Percentiles rank a stretch among this genome's conserved stretches.
Evolutionary conservation across 2,329 filamentous ascomycete species (phyloP).

Genomic region (Didymella sp.): DNA sequence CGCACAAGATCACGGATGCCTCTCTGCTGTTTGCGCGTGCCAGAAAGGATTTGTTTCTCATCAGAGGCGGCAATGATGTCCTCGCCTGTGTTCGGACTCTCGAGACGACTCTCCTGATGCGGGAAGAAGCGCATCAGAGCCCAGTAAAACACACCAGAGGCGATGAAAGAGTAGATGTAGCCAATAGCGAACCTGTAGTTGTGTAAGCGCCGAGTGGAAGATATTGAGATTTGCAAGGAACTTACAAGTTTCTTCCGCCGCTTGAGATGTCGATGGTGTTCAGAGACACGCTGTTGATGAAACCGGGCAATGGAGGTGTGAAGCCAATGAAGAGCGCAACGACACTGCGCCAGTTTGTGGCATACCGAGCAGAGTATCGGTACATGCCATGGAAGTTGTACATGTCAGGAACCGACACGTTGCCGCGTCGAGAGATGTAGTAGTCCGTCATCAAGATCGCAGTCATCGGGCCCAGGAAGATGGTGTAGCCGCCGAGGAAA

Average conservation of each 20-base stretch:
- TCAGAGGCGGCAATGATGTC: conserved; percentile 56
- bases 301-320: conserved; percentile 33
- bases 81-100: conserved; percentile 73
- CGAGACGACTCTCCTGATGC: conserved; percentile 86
- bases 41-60: conserved; percentile 27
- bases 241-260: conserved; percentile 38
- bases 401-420: conserved; percentile 34
- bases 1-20: conserved; percentile 9
- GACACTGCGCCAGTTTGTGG: conserved; percentile 35
- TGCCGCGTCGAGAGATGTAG: conserved; percentile 32
- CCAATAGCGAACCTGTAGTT: conserved; percentile 42
- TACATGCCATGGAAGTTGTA: conserved; percentile 39
- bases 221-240: not conserved
- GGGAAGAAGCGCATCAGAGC: conserved; percentile 43
- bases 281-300: conserved; percentile 31
- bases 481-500: conserved; percentile 41
- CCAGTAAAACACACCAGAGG: conserved; percentile 46
- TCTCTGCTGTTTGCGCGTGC: conserved; percentile 14
- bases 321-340: conserved; percentile 35
- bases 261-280: conserved; percentile 24
- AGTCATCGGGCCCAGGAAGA: conserved; percentile 38
- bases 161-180: conserved; percentile 48
- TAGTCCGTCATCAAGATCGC: conserved; percentile 35
- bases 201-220: not conserved
- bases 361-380: conserved; percentile 31